Conservation (phyloP, 2,329 filamentous ascomycete genomes). For the Paecilomyces sp. region DNA sequence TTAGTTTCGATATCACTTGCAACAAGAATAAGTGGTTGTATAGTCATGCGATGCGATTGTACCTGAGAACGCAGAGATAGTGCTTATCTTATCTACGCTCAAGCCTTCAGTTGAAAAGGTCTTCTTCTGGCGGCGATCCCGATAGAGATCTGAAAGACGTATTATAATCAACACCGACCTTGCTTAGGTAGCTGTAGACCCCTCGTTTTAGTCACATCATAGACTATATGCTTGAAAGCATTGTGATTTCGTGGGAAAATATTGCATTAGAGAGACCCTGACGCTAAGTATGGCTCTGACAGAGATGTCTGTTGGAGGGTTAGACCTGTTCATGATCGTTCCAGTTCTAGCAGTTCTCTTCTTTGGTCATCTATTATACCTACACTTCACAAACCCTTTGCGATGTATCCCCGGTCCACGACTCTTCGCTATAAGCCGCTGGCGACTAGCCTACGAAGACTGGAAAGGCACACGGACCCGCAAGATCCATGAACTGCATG, state of each 20-base stretch:
- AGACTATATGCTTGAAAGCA: too few species aligned
- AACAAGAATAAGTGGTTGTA: too few species aligned
- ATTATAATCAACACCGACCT: neutral
- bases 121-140: neutral
- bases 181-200: neutral
- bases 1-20: too few species aligned
- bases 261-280: neutral
- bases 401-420: conserved; percentile 26
- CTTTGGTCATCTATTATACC: neutral
- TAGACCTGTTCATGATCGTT: neutral
- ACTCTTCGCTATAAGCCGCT: conserved; percentile 36
- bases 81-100: neutral
- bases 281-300: neutral
- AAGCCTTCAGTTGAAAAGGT: neutral
- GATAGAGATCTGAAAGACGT: neutral
- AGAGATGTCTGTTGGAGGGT: neutral
- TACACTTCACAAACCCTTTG: neutral
- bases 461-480: conserved; percentile 37
- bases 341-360: neutral
- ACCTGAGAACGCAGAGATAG: neutral
- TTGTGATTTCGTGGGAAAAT: neutral
- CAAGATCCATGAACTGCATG: conserved; percentile 37
- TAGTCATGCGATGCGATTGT: too few species aligned
- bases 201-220: neutral
- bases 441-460: conserved; percentile 41